Evolutionary conservation across 176 grass and related monocot genomes (phyloP), one percentile per base, ranked within the genome.

Genomic region (Musa itinerans): DNA sequence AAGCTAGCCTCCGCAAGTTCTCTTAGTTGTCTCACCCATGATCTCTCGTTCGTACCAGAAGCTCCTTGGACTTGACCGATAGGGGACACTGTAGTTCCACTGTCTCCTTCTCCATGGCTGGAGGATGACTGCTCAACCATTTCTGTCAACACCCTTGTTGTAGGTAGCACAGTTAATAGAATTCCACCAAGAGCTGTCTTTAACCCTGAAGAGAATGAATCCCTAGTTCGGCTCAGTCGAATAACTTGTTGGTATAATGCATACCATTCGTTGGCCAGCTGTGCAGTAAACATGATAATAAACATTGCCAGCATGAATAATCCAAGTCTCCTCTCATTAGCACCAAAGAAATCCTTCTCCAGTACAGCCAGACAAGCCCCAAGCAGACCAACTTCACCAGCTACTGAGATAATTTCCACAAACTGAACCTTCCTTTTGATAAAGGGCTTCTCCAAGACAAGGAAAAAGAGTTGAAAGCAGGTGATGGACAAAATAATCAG

Each of bases 1-100:
- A 98, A 98, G 83, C 95, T 98, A 13, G 90, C 88, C 76, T 87
- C 91, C 9, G 88, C 95, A 78, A 91, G 81, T 71, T 98, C 95
- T 78, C 88, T 82, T 78, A 98, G 89, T 83, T 98, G 95, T 71
- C 83, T 61, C 1, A 87, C 81, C 95, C 95, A 98, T 61, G 86
- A 83, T 34, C 89, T 81, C 76, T 96, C 89, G 19, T 72, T 80
- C 0, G 69, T 54, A 9, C 69, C 80, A 3, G 78, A 79, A 11
- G 53, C 81, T 65, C 76, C 78, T 56, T 69, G 79, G 64, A 14
- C 73, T 54, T 26, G 74, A 10, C n/a, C 27, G 1, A 43, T 24
- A 16, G 24, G 53, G 0, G 67, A 23, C 53, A 81, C 24, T 56
- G 72, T 65, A 71, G 49, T 54, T 55, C 49, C 82, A 13, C 65